These are phyloP conservation scores for Chalciporus piperatoides DNA, from an alignment of 1,284 basidiomycete genomes.

Conservation along the genomic window DNA sequence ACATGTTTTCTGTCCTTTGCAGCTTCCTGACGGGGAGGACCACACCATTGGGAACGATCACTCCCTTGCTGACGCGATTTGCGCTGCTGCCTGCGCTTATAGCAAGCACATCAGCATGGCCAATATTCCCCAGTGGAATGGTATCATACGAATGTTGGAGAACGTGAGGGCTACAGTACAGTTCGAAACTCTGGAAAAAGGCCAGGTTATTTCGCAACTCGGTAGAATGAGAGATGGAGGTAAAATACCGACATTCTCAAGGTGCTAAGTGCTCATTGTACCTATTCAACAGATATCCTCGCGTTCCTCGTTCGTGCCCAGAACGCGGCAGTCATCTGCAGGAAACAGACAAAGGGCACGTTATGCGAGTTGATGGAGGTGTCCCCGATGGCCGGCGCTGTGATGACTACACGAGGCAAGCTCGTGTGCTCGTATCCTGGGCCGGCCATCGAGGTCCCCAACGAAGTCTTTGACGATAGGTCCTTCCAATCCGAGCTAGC, in stretches of 20 bases:
- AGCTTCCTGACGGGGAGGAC: conserved; percentile 25
- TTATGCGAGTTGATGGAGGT: conserved; percentile 38
- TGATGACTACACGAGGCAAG: conserved; percentile 34
- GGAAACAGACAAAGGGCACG: conserved; percentile 19
- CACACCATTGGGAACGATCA: conserved; percentile 7
- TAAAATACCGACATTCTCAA: background rate
- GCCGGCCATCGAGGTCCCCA: conserved; percentile 27
- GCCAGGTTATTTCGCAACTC: conserved; percentile 13
- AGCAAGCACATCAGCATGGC: background rate
- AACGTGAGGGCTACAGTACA: conserved; percentile 13
- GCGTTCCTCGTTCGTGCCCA: conserved; percentile 33
- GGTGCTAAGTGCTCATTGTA: background rate
- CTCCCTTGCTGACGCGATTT: conserved; percentile 10
- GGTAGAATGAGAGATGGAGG: conserved; percentile 17
- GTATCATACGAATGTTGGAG: conserved; percentile 19
- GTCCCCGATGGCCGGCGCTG: conserved; percentile 16
- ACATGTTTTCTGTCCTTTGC: conserved; percentile 23
- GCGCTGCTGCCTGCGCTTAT: conserved; percentile 8
- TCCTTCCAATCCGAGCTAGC: conserved; percentile 27
- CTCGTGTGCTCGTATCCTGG: conserved; percentile 36
- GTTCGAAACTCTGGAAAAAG: conserved; percentile 8
- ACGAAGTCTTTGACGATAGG: conserved; percentile 12
- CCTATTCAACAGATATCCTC: conserved; percentile 18
- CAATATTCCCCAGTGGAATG: conserved; percentile 11
- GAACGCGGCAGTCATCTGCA: conserved; percentile 36